Base-by-base conservation (phyloP, 106 monocot species). In the Platanthera zijinensis region DNA sequence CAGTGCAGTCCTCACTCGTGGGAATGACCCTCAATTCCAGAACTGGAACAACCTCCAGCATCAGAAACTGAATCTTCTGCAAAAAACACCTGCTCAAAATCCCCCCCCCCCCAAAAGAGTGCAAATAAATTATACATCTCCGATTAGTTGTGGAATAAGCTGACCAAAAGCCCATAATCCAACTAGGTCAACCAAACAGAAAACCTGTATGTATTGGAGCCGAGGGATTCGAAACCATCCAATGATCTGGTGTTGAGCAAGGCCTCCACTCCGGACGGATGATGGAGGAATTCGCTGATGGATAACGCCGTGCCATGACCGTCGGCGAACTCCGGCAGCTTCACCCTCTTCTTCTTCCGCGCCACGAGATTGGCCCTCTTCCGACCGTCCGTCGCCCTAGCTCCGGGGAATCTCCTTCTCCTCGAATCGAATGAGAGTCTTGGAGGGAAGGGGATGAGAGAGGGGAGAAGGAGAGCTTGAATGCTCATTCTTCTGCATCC, bases 21-120 rank as follows among this genome's bases (percentile, higher is more conserved):
- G 84, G 80, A 25, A 71, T 80, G 48, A 96, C 90, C 9, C 87
- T 78, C 57, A 96, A 77, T 61, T 90, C 90, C 10, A 87, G 7
- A 57, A 92, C 89, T 22, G 96, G 96, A 7, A 85, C 77, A 9
- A 90, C 89, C 76, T 89, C 85, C 61, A 89, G 83, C 9, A 82
- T 83, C 48, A 96, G 59, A 50, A 96, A 83, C 47, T 80, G 74
- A 47, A 96, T 80, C 59, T 69, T 83, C 11, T 82, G 82, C 75
- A 96, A 79, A 77, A 84, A 87, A 74, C 96, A 96, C 84, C 92
- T 92, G 86, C 28, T 70, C 67, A 12, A 32, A 50, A 25, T 39
- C 3, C 39, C 45, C n/a, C n/a, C n/a, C n/a, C n/a, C 59, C 59
- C 13, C 11, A 12, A 4, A 13, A 59, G 5, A 17, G 13, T 48